A percentile compares a stretch with the other conserved stretches of the same genome.
Conservation (phyloP, 2,329 filamentous ascomycete species). For the Nothophoma quercina region DNA sequence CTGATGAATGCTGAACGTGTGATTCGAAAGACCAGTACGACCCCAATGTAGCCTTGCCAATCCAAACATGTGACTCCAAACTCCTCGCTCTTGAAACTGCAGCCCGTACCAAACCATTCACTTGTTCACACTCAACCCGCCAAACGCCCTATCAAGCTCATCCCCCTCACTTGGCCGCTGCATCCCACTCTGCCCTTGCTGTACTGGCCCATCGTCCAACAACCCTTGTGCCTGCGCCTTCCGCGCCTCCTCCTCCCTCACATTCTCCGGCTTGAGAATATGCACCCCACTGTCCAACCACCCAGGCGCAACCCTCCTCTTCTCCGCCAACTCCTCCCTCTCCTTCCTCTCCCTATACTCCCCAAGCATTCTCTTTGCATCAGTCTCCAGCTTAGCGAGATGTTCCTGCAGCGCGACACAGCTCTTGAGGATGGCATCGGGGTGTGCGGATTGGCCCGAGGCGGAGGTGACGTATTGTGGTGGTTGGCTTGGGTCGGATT, state of each 20-base stretch:
- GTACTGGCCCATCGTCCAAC: constrained; percentile 28
- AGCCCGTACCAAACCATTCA: not conserved
- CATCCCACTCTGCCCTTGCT: constrained; percentile 30
- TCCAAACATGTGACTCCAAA: constrained; percentile 8
- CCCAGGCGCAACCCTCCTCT: constrained; percentile 78
- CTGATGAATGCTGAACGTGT: not conserved
- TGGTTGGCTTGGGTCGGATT: constrained; percentile 61
- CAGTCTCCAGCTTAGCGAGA: constrained; percentile 71
- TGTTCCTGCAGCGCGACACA: constrained; percentile 81
- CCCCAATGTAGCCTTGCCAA: no score
- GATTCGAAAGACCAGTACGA: no score
- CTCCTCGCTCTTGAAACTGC: constrained; percentile 6
- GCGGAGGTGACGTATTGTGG: constrained; percentile 82
- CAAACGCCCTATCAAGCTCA: constrained; percentile 70
- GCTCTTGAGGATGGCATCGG: constrained; percentile 82
- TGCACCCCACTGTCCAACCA: constrained; percentile 76
- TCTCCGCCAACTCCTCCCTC: constrained; percentile 76
- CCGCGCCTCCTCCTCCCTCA: constrained; percentile 55
- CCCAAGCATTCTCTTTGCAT: constrained; percentile 71
- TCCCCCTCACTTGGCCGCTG: constrained; percentile 64
- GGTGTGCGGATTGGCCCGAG: constrained; percentile 79
- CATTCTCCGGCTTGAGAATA: constrained; percentile 71
- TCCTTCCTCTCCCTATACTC: constrained; percentile 73
- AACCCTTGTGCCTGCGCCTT: constrained; percentile 57
- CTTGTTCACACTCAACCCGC: constrained; percentile 58